Base-by-base conservation (phyloP, 495 filamentous ascomycete genomes). In the Neurospora sp. region DNA sequence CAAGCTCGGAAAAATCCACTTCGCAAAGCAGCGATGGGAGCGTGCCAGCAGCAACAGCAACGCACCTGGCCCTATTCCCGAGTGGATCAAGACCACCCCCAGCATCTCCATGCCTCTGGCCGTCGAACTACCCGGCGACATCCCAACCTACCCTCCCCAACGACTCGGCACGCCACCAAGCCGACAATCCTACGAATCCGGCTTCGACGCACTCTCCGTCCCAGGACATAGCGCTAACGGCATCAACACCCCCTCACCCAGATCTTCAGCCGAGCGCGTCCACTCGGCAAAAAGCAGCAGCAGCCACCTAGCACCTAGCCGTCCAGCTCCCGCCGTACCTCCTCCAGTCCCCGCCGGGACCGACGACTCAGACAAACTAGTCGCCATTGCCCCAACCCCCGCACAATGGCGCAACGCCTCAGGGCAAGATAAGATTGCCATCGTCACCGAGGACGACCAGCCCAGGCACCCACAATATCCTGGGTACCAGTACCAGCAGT, bases 1-100 rank as follows among this genome's bases (percentile, higher is more conserved):
- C n/a, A 94, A 94, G 78, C 85, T 98, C 78, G 93, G 91, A 69
- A 92, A 92, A 81, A 94, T 98, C 62, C 87, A 96, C 76, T 86
- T 89, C 72, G 91, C 91, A 78, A 84, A 83, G 77, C 79, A 81
- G 71, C 80, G 85, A 39, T 85, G 76, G 74, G 80, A 84, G 71
- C 81, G 81, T 23, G 37, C 80, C 46, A 72, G 72, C 66, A 66
- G 27, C 54, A 31, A 31, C 23, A 66, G 54, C 54, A 66, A 35
- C 27, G 27, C 27, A 0, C 20, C 42, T n/a, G 69, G 74, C 16
- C 75, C 70, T n/a, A 66, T 78, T 31, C 79, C 83, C 14, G 76
- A 81, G 14, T 77, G 80, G 46, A 72, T 79, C 31, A 74, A 83
- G 69, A 75, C 78, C 1, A 75, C 81, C 27, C 73, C 78, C 11